Base-by-base conservation (phyloP, 1,284 basidiomycete genomes). In the Cutaneotrichosporon arboriforme region DNA sequence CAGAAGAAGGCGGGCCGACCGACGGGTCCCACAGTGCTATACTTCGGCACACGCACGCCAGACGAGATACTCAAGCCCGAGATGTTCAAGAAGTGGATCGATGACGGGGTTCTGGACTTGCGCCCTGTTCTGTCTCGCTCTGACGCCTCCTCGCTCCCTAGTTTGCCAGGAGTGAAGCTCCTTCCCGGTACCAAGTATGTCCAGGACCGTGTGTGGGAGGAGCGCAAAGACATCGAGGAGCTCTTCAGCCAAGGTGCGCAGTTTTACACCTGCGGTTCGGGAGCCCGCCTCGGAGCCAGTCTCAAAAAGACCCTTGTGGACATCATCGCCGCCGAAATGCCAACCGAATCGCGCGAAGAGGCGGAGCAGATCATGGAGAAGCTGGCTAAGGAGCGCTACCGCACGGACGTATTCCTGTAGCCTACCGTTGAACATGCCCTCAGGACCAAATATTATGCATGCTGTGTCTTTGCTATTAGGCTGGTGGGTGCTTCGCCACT, bases 201-300 rank as follows among this genome's bases (percentile, higher is more conserved):
- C 22, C 57, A 59, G 51, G 80, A 80, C 58, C 80, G 79, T 15
- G 63, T 79, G 4, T 78, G 77, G 76, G 71, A 76, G 39, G 79
- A 81, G 47, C 73, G 76, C 21, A 66, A 65, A 7, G 69, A 76
- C 34, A 67, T 81, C 17, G 51, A 57, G 8, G 58, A 67, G 17
- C 63, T 70, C 8, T 80, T 73, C 58, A 52, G 68, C 1, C 57
- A 67, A 2, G 71, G 72, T 18, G 80, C 79, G 7, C 55, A 79
- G 77, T 77, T 79, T 61, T 81, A 76, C 64, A 77, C 78, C 2
- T 81, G 80, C 56, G 80, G 80, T n/a, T 38, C 33, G 5, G 77
- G 60, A 14, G 41, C 48, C 13, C 46, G 44, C 20, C 54, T 59
- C 20, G 57, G 57, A n/a, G 15, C 37, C 4, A 49, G 43, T 33